These are phyloP conservation scores for Saturnispora kantuleensis DNA, from an alignment of 805 yeast genomes.

Conservation along the genomic window DNA sequence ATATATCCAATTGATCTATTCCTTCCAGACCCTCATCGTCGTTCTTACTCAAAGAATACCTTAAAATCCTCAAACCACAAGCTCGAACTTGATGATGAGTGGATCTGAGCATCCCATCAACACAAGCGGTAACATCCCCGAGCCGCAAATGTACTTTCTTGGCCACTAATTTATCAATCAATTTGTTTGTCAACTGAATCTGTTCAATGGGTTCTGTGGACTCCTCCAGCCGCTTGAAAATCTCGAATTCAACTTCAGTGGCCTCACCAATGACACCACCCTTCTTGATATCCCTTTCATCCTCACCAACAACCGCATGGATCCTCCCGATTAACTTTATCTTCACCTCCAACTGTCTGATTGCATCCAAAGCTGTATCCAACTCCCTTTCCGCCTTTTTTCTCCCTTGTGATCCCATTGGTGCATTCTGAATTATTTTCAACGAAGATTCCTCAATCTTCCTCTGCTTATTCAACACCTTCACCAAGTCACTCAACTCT, in stretches of 20 bases:
- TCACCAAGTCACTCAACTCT: not conserved
- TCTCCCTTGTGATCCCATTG: not conserved
- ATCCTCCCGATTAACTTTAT: not conserved
- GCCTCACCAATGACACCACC: not conserved
- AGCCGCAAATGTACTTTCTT: not conserved
- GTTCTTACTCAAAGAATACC: conserved; percentile 1
- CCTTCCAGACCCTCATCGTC: not conserved
- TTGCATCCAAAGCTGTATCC: conserved; percentile 3
- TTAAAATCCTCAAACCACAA: conserved; percentile 9
- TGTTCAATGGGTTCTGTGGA: conserved; percentile 1
- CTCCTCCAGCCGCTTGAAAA: not conserved
- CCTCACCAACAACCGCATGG: not conserved
- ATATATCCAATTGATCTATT: too few relatives aligned
- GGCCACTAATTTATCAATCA: not conserved
- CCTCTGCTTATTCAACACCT: conserved; percentile 1
- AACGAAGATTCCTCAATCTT: conserved; percentile 4
- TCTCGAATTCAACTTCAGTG: too few relatives aligned
- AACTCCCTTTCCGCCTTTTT: conserved; percentile 9
- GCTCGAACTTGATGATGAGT: conserved; percentile 4
- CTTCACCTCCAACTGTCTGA: conserved; percentile 1
- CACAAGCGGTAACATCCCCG: not conserved
- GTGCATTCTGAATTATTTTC: conserved; percentile 4
- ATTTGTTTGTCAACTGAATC: conserved; percentile 7
- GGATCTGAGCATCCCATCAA: conserved; percentile 3
- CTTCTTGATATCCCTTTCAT: not conserved